These are phyloP conservation scores for Apiotrichum akiyoshidainum DNA, from an alignment of 1,284 basidiomycete genomes.

Conservation along the genomic window DNA sequence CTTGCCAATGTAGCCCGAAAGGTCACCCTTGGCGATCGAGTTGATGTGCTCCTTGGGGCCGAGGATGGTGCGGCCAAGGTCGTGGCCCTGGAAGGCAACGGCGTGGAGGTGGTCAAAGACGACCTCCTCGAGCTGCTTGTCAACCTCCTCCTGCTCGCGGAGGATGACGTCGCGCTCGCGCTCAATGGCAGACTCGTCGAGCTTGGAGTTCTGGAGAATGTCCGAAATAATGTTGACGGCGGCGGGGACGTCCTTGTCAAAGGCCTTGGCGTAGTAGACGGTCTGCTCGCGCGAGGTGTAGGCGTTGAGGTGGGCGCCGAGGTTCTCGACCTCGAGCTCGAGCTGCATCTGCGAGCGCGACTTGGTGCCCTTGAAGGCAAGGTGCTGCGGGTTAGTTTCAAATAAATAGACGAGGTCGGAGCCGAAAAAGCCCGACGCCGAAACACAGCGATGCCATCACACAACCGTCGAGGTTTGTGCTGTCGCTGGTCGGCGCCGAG, in stretches of 20 bases:
- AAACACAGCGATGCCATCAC: background rate
- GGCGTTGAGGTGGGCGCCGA: conserved; percentile 96
- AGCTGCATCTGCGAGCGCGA: conserved; percentile 85
- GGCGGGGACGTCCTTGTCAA: conserved; percentile 88
- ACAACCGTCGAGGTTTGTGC: background rate
- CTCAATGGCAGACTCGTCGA: conserved; percentile 85
- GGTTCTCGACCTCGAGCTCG: conserved; percentile 97
- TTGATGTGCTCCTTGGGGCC: conserved; percentile 95
- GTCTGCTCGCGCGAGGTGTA: conserved; percentile 99
- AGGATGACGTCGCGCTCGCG: conserved; percentile 96
- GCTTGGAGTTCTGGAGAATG: conserved; percentile 96
- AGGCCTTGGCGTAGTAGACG: conserved; percentile 98
- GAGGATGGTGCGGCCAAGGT: conserved; percentile 94
- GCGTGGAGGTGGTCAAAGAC: conserved; percentile 98
- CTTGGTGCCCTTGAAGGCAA: conserved; percentile 74
- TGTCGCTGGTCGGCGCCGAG: too few relatives aligned
- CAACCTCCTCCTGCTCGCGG: conserved; percentile 97
- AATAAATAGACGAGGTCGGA: background rate
- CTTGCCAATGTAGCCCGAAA: conserved; percentile 87
- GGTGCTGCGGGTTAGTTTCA: conserved; percentile 33
- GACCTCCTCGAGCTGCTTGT: conserved; percentile 97
- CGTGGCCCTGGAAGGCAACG: conserved; percentile 82
- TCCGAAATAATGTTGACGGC: conserved; percentile 97
- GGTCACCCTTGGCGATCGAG: conserved; percentile 89
- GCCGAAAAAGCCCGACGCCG: conserved; percentile 1